Evolutionary conservation across 805 yeast genomes (phyloP).

Genomic region (Candida ortonii): DNA sequence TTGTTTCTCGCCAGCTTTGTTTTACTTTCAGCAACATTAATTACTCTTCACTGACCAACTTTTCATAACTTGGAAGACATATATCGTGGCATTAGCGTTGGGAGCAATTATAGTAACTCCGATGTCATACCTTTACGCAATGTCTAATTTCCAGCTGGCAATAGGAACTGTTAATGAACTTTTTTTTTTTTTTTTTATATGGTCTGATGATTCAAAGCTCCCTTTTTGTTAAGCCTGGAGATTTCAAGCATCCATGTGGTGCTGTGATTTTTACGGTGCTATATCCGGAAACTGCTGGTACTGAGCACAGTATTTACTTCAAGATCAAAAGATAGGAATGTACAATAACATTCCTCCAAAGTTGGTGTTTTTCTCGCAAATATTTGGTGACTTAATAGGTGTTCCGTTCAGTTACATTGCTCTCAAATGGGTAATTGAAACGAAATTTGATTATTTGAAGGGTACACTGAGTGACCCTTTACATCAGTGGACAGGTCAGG

Average conservation of each 20-base stretch:
- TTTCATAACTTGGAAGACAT: slow-evolving; percentile 38
- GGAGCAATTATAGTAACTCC: slow-evolving; percentile 49
- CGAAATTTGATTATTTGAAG: slow-evolving; percentile 35
- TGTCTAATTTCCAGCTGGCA: slow-evolving; percentile 50
- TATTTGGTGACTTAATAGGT: slow-evolving; percentile 51
- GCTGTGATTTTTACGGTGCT: slow-evolving; percentile 48
- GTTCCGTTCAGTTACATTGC: slow-evolving; percentile 51
- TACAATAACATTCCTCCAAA: slow-evolving; percentile 54
- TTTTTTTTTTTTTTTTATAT: no score
- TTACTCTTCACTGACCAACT: slow-evolving; percentile 30
- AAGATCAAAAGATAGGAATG: slow-evolving; percentile 48
- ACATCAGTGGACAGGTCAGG: slow-evolving; percentile 53
- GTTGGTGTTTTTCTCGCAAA: slow-evolving; percentile 47
- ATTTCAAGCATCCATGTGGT: slow-evolving; percentile 43
- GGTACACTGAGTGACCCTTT: slow-evolving; percentile 39
- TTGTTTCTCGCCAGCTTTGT: slow-evolving; percentile 38
- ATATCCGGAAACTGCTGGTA: slow-evolving; percentile 56
- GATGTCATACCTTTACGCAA: slow-evolving; percentile 47
- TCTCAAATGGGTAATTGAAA: slow-evolving; percentile 43
- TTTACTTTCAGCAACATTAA: slow-evolving; percentile 34
- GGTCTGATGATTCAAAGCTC: slow-evolving; percentile 43
- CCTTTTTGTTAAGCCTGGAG: slow-evolving; percentile 14
- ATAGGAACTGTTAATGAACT: slow-evolving; percentile 52
- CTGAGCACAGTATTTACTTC: slow-evolving; percentile 41
- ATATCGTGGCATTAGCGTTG: slow-evolving; percentile 40